A percentile compares a stretch with the other conserved stretches of the same genome.
phyloP scores from a whole-genome alignment of 2,329 filamentous ascomycete genomes.

The Coniella vitis region DNA sequence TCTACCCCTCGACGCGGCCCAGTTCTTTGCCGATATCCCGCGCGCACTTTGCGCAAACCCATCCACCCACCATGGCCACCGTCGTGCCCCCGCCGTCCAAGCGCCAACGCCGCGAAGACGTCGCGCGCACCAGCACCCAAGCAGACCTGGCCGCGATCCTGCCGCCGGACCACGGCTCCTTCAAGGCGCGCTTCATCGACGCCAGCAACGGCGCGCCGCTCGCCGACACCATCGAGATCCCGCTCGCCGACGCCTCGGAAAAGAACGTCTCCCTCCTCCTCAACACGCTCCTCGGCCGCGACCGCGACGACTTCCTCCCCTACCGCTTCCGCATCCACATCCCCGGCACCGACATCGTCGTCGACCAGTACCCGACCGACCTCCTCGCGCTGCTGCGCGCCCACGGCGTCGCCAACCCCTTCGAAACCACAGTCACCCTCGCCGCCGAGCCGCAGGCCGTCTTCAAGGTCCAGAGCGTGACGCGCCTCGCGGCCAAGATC shows the following conservation, averaged over 20 bases:
- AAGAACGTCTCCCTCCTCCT: slow-evolving; percentile 84
- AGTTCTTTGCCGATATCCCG: too few relatives aligned
- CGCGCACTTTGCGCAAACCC: too few relatives aligned
- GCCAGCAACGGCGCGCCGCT: slow-evolving; percentile 61
- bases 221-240: slow-evolving; percentile 64
- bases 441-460: slow-evolving; percentile 77
- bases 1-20: too few relatives aligned
- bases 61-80: slow-evolving; percentile 29
- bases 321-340: slow-evolving; percentile 57
- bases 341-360: slow-evolving; percentile 43
- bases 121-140: slow-evolving; percentile 65
- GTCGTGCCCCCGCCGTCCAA: slow-evolving; percentile 45
- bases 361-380: slow-evolving; percentile 51
- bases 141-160: slow-evolving; percentile 66
- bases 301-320: slow-evolving; percentile 52
- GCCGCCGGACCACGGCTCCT: slow-evolving; percentile 63
- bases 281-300: slow-evolving; percentile 68
- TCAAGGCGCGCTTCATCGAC: slow-evolving; percentile 84
- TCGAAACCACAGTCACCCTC: slow-evolving; percentile 45
- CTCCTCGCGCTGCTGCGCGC: slow-evolving; percentile 46
- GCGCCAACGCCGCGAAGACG: slow-evolving; percentile 69
- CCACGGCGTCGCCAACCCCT: slow-evolving; percentile 52
- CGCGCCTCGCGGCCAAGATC: slow-evolving; percentile 81
- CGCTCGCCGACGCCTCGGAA: slow-evolving; percentile 76
- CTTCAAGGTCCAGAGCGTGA: slow-evolving; percentile 87